phyloP scores from a whole-genome alignment of 192 early-diverging fungal genomes.

The Entophlyctis luteolus region DNA sequence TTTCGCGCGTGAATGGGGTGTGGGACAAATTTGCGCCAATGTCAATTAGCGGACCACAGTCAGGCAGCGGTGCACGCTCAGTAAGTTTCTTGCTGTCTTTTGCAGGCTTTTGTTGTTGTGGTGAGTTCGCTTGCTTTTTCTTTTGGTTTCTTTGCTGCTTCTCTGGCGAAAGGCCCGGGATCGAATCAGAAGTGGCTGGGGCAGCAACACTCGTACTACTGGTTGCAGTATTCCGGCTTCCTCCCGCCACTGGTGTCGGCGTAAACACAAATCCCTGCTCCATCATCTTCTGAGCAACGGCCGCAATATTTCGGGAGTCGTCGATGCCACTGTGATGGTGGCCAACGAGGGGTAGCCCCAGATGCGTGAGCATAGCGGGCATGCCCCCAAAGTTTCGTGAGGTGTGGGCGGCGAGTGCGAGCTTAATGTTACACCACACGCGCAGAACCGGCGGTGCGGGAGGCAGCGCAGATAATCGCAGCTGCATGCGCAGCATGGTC shows the following conservation, averaged over 20 bases:
- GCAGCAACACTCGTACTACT: neutral
- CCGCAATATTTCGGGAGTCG: slow-evolving; percentile 67
- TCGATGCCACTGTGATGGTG: slow-evolving; percentile 73
- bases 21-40: slow-evolving; percentile 37
- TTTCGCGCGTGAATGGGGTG: slow-evolving; percentile 2
- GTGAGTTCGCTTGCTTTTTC: neutral
- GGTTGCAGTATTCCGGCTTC: neutral
- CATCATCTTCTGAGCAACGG: slow-evolving; percentile 53
- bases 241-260: neutral
- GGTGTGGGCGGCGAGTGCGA: slow-evolving; percentile 26
- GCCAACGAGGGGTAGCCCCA: slow-evolving; percentile 58
- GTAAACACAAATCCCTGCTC: slow-evolving; percentile 8
- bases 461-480: neutral
- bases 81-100: neutral
- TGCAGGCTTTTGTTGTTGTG: neutral
- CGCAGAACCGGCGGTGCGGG: slow-evolving; percentile 17
- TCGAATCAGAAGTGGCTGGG: neutral
- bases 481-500: slow-evolving; percentile 39
- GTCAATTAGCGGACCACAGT: slow-evolving; percentile 29
- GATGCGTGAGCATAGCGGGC: slow-evolving; percentile 52
- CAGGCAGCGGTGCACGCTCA: slow-evolving; percentile 14
- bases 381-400: slow-evolving; percentile 26
- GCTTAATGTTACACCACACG: slow-evolving; percentile 45
- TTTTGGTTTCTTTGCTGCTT: neutral
- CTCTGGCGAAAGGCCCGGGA: neutral